These are phyloP conservation scores for Letharia columbiana DNA, from an alignment of 495 filamentous ascomycete species.

Conservation along the genomic window DNA sequence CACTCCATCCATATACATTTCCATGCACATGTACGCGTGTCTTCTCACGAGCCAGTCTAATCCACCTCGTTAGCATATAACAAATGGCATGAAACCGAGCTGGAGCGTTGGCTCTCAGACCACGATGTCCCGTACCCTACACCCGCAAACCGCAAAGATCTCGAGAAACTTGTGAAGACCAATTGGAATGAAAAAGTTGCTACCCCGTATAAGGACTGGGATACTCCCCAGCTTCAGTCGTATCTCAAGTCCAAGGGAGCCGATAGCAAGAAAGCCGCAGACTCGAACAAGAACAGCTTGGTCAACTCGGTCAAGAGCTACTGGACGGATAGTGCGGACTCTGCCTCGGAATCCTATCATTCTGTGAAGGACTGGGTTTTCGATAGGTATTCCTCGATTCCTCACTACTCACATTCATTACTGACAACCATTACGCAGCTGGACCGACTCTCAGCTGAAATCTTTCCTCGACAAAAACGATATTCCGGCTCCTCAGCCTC, in stretches of 20 bases:
- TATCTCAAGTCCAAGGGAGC: constrained; percentile 63
- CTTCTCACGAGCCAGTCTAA: constrained; percentile 19
- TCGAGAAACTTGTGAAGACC: constrained; percentile 73
- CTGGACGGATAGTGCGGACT: constrained; percentile 72
- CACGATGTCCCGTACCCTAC: constrained; percentile 80
- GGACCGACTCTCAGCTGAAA: constrained; percentile 82
- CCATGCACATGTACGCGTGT: neutral
- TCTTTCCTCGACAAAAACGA: constrained; percentile 81
- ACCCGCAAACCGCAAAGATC: constrained; percentile 76
- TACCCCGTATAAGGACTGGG: constrained; percentile 63
- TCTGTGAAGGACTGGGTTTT: constrained; percentile 87
- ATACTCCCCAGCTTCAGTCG: constrained; percentile 50
- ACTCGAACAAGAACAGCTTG: constrained; percentile 56
- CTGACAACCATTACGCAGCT: constrained; percentile 39
- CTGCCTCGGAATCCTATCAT: constrained; percentile 57
- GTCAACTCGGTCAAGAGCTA: constrained; percentile 55
- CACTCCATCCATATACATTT: neutral
- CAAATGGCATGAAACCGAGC: constrained; percentile 97
- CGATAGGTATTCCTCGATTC: constrained; percentile 51
- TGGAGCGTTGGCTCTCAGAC: constrained; percentile 94
- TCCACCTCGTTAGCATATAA: constrained; percentile 64
- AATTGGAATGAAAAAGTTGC: constrained; percentile 74
- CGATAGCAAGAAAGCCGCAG: constrained; percentile 53
- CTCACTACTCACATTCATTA: constrained; percentile 21
- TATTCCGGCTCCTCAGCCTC: constrained; percentile 78